phyloP scores from a whole-genome alignment of 495 filamentous ascomycete genomes.

The Eremomyces bilateralis region DNA sequence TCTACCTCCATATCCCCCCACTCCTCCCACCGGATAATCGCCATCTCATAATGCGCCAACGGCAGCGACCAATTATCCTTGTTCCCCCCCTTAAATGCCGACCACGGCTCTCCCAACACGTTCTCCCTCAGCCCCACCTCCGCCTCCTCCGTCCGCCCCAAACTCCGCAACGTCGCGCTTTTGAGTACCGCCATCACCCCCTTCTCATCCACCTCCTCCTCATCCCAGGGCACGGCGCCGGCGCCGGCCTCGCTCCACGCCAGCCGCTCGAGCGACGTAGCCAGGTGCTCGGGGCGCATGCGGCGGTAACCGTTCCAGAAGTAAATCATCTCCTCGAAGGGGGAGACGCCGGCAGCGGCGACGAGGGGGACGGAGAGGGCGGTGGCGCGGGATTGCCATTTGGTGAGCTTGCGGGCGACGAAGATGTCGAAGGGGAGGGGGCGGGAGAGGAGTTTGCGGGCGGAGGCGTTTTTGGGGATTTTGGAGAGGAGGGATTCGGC shows the following conservation, averaged over 20 bases:
- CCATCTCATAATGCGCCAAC: slow-evolving; percentile 75
- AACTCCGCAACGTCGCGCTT: slow-evolving; percentile 41
- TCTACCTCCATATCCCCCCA: slow-evolving; percentile 16
- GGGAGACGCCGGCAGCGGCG: slow-evolving; percentile 68
- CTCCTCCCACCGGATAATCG: slow-evolving; percentile 58
- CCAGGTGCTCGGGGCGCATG: slow-evolving; percentile 43
- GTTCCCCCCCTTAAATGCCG: slow-evolving; percentile 44
- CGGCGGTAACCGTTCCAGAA: slow-evolving; percentile 74
- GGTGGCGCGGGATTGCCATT: slow-evolving; percentile 70
- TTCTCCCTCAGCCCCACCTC: slow-evolving; percentile 35
- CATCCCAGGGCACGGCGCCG: slow-evolving; percentile 28
- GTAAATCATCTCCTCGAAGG: slow-evolving; percentile 85
- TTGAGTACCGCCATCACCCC: slow-evolving; percentile 44
- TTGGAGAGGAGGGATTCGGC: slow-evolving; percentile 49
- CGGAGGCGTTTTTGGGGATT: slow-evolving; percentile 55
- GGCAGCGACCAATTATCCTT: slow-evolving; percentile 70
- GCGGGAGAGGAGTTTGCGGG: slow-evolving; percentile 73
- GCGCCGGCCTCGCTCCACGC: slow-evolving; percentile 40
- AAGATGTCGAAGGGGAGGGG: slow-evolving; percentile 84
- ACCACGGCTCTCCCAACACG: slow-evolving; percentile 41
- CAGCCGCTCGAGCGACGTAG: slow-evolving; percentile 37
- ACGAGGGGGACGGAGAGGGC: slow-evolving; percentile 44
- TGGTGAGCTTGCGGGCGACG: slow-evolving; percentile 61
- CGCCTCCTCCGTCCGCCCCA: slow-evolving; percentile 39
- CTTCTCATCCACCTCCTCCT: slow-evolving; percentile 51